Conservation (phyloP, 106 monocot species). For the Dendrobium catenatum region DNA sequence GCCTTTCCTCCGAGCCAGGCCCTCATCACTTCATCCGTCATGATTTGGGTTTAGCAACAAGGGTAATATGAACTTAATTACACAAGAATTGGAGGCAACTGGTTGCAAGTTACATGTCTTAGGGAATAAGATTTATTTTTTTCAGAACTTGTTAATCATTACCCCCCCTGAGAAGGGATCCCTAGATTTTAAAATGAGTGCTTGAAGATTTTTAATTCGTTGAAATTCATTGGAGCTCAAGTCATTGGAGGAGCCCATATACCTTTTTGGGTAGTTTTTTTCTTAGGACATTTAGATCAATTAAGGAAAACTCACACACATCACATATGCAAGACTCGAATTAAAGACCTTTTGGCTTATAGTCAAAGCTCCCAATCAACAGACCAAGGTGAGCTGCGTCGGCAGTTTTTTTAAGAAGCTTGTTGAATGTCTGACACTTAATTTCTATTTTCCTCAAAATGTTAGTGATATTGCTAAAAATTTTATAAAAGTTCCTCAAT, state of each 20-base stretch:
- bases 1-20: too few species aligned
- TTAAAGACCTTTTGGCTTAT: too few species aligned
- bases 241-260: constrained; percentile 93
- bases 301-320: too few species aligned
- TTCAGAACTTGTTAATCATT: constrained; percentile 54
- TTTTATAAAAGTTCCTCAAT: constrained; percentile 68
- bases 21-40: too few species aligned
- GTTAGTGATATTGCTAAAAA: constrained; percentile 84
- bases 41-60: background rate
- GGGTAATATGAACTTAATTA: constrained; percentile 95
- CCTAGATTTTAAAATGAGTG: constrained; percentile 73
- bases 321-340: too few species aligned
- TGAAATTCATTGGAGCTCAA: constrained; percentile 86
- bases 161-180: constrained; percentile 75
- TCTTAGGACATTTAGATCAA: too few species aligned
- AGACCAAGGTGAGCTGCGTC: too few species aligned
- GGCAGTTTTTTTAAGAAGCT: constrained; percentile 37
- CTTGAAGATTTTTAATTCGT: constrained; percentile 92
- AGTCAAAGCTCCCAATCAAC: too few species aligned
- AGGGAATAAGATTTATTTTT: constrained; percentile 62
- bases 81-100: constrained; percentile 75
- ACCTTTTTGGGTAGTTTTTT: constrained; percentile 94
- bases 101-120: constrained; percentile 35
- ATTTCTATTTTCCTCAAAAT: constrained; percentile 94
- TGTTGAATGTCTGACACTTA: constrained; percentile 85